These are phyloP conservation scores for Metschnikowia henanensis DNA, from an alignment of 805 yeast genomes.

Conservation along the genomic window DNA sequence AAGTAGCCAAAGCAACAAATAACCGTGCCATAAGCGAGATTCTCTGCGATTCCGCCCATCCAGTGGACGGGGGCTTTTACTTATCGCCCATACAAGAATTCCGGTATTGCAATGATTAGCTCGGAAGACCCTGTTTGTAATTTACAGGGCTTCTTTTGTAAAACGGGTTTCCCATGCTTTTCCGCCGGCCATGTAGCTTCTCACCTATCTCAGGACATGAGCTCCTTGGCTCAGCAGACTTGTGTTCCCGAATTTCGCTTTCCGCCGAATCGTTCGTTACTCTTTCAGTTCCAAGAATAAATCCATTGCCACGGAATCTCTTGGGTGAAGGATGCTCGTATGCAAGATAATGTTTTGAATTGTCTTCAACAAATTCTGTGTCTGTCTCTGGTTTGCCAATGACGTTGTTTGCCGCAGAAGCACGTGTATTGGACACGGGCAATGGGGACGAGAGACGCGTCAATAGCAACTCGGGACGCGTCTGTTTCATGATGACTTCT, in stretches of 20 bases:
- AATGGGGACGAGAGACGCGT: conserved; percentile 9
- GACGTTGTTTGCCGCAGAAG: neutral
- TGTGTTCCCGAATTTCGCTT: too few species aligned
- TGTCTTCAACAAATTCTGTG: neutral
- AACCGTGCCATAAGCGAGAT: too few species aligned
- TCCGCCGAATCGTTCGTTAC: neutral
- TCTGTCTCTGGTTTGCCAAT: neutral
- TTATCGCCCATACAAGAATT: too few species aligned
- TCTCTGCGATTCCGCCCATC: too few species aligned
- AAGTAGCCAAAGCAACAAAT: too few species aligned
- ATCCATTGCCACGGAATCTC: neutral
- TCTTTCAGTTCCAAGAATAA: neutral
- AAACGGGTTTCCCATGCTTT: conserved; percentile 5
- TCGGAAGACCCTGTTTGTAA: neutral
- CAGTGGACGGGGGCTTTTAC: too few species aligned
- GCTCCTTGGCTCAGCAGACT: neutral
- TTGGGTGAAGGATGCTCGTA: neutral
- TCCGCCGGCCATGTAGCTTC: neutral
- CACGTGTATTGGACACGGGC: neutral
- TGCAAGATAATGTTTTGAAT: neutral
- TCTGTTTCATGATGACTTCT: conserved; percentile 4
- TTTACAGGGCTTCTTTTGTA: neutral
- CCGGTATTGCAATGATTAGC: too few species aligned
- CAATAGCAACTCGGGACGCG: neutral
- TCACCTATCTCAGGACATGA: neutral